Conservation (phyloP, 768 basidiomycete species). For the Leccinum broughii region DNA sequence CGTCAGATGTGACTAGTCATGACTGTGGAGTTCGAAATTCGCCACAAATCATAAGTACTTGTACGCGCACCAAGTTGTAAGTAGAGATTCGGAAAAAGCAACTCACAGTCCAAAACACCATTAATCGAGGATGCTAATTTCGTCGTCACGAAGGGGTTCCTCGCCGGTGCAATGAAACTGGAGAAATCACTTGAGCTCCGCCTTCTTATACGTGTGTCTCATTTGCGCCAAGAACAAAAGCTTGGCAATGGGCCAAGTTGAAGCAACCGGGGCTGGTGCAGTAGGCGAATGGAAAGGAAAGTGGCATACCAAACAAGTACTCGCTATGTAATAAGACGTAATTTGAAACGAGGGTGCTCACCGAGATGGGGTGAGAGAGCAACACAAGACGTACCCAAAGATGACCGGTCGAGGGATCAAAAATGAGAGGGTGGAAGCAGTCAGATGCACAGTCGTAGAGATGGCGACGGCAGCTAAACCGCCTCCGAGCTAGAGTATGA, state of each 20-base stretch:
- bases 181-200: conserved; percentile 75
- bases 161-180: conserved; percentile 78
- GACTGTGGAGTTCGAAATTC: too few relatives aligned
- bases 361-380: background rate
- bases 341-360: background rate
- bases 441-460: conserved; percentile 52
- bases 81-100: too few relatives aligned
- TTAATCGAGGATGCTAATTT: conserved; percentile 71
- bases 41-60: too few relatives aligned
- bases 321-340: conserved; percentile 31
- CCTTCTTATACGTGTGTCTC: conserved; percentile 81
- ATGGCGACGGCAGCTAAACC: conserved; percentile 75
- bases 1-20: too few relatives aligned
- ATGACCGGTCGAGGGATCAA: conserved; percentile 50
- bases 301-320: conserved; percentile 43
- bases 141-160: conserved; percentile 75
- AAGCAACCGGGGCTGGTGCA: conserved; percentile 70
- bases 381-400: conserved; percentile 60
- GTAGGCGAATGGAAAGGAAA: conserved; percentile 2
- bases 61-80: too few relatives aligned
- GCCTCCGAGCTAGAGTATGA: conserved; percentile 49
- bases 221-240: conserved; percentile 79
- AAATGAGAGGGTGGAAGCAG: background rate
- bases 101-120: conserved; percentile 58
- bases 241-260: conserved; percentile 50